Percentiles rank a stretch among this genome's conserved stretches.
phyloP scores from a whole-genome alignment of 1,284 basidiomycete genomes.

The Rhizopogon parksii region DNA sequence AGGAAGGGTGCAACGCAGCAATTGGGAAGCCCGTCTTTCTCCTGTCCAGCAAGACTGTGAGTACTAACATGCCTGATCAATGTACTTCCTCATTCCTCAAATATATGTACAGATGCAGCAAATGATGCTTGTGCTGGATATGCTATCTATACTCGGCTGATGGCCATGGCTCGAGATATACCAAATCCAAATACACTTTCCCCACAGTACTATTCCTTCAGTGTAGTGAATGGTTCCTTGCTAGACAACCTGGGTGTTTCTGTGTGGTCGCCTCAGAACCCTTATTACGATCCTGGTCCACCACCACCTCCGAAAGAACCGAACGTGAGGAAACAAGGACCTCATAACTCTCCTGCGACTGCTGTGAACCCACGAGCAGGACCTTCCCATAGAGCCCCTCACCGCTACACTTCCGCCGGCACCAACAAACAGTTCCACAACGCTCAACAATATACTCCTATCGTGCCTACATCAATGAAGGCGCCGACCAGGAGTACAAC shows the following conservation, averaged over 20 bases:
- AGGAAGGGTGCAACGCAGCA: conserved; percentile 52
- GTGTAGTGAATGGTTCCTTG: conserved; percentile 39
- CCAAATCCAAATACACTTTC: conserved; percentile 29
- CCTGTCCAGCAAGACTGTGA: conserved; percentile 50
- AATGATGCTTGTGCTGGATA: conserved; percentile 64
- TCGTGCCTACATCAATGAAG: background rate
- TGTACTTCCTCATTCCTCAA: conserved; percentile 3
- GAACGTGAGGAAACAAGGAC: conserved; percentile 16
- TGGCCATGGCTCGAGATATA: conserved; percentile 34
- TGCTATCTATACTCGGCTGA: conserved; percentile 40
- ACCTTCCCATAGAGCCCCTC: background rate
- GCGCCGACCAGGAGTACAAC: background rate
- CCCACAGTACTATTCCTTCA: conserved; percentile 49
- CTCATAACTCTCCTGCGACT: background rate
- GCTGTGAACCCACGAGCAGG: background rate
- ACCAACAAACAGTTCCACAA: background rate
- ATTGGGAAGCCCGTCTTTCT: conserved; percentile 54
- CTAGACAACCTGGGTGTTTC: conserved; percentile 29
- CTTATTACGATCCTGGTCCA: conserved; percentile 64
- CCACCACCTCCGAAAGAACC: conserved; percentile 37
- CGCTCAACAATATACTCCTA: background rate
- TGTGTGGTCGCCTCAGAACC: conserved; percentile 52
- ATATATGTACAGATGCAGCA: conserved; percentile 48
- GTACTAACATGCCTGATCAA: conserved; percentile 6
- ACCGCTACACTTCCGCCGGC: background rate